These are phyloP conservation scores for Boletus sp. DNA, from an alignment of 1,284 basidiomycete species.

Conservation along the genomic window DNA sequence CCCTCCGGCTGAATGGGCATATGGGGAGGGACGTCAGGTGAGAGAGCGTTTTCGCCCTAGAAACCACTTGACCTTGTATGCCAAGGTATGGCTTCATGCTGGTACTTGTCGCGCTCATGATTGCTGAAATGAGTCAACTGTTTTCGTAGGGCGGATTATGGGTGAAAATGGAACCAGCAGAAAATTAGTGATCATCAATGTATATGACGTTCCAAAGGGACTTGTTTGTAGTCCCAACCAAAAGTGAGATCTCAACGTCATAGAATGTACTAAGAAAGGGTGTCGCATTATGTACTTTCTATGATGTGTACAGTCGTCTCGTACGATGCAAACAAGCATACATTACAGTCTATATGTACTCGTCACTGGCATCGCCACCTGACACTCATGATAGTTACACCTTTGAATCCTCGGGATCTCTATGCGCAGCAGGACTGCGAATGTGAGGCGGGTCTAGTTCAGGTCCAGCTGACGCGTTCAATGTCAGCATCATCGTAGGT, in stretches of 20 bases:
- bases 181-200: neutral
- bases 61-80: constrained; percentile 53
- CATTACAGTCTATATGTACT: neutral
- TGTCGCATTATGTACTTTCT: no score
- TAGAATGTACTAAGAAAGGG: no score
- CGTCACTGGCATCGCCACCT: neutral
- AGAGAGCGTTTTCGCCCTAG: constrained; percentile 50
- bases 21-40: constrained; percentile 39
- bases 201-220: neutral
- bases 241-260: no score
- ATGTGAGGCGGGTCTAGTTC: neutral
- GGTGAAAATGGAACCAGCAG: constrained; percentile 28
- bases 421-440: neutral
- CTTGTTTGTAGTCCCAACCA: neutral
- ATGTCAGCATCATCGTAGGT: neutral
- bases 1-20: constrained; percentile 45
- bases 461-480: neutral
- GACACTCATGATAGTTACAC: neutral
- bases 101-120: neutral
- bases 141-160: constrained; percentile 27
- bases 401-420: neutral
- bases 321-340: neutral
- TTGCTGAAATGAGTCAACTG: neutral
- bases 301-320: neutral
- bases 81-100: constrained; percentile 24